Percentiles rank a stretch among this genome's conserved stretches.
Conservation (phyloP, 371 early-diverging fungal genomes). For the Mortierella sp. region DNA sequence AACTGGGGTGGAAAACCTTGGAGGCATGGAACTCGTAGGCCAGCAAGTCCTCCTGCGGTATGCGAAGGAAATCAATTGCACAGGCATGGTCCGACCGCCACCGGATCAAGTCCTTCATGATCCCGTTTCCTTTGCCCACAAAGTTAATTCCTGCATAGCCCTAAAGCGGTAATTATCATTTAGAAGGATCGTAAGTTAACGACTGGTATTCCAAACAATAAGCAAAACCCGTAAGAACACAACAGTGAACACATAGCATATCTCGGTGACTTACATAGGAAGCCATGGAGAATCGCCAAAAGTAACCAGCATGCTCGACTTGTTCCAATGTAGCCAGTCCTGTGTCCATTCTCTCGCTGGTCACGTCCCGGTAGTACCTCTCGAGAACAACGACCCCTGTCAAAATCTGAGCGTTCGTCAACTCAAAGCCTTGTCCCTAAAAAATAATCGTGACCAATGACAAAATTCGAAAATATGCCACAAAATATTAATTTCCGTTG, state of each 20-base stretch:
- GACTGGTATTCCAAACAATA: neutral
- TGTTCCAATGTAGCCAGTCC: slow-evolving; percentile 62
- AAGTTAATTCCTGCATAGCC: slow-evolving; percentile 90
- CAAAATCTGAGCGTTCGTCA: slow-evolving; percentile 81
- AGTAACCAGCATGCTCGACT: slow-evolving; percentile 70
- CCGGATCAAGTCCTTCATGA: slow-evolving; percentile 76
- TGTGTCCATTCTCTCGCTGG: slow-evolving; percentile 61
- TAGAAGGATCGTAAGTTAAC: neutral
- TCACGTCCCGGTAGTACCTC: slow-evolving; percentile 67
- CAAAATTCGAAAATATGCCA: neutral
- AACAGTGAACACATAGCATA: neutral
- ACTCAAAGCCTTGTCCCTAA: slow-evolving; percentile 85
- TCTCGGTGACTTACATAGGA: slow-evolving; percentile 59
- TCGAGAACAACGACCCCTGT: slow-evolving; percentile 78
- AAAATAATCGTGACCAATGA: neutral
- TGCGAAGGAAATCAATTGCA: slow-evolving; percentile 77
- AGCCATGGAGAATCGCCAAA: slow-evolving; percentile 76
- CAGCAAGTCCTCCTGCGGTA: slow-evolving; percentile 80
- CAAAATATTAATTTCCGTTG: neutral
- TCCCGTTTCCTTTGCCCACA: slow-evolving; percentile 82
- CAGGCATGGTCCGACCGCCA: slow-evolving; percentile 79
- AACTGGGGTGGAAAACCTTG: slow-evolving; percentile 84
- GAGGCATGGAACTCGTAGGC: slow-evolving; percentile 81
- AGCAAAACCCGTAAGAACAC: neutral
- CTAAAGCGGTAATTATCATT: slow-evolving; percentile 40